These are phyloP conservation scores for Leccinum boreale DNA, from an alignment of 768 basidiomycete species.

Conservation along the genomic window DNA sequence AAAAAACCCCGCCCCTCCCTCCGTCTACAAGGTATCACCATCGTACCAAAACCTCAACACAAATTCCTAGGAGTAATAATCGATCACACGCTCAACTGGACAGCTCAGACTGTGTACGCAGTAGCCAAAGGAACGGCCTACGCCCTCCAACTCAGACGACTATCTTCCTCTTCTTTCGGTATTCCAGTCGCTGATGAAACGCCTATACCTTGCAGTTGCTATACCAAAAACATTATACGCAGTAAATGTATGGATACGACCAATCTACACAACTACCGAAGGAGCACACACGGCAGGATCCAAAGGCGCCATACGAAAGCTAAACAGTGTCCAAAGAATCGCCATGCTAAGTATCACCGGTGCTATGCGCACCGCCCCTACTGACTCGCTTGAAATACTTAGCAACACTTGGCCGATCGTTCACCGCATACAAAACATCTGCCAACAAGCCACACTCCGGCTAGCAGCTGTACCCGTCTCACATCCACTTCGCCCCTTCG, in stretches of 20 bases:
- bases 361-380: neutral
- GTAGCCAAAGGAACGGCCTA: neutral
- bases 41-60: neutral
- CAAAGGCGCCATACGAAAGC: neutral
- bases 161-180: neutral
- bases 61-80: neutral
- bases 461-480: neutral
- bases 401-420: neutral
- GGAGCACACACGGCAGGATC: neutral
- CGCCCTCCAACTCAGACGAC: neutral
- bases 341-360: neutral
- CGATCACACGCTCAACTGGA: neutral
- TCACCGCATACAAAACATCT: neutral
- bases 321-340: neutral
- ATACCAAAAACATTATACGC: neutral
- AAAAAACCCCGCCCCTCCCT: neutral
- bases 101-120: neutral
- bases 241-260: neutral
- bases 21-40: neutral
- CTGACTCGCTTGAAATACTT: neutral
- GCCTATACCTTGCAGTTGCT: neutral
- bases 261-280: neutral
- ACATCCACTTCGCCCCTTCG: neutral
- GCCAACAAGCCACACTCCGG: neutral
- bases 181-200: neutral